Percentiles rank a stretch among this genome's conserved stretches.
Evolutionary conservation across 805 yeast genomes (phyloP).

Genomic region (Debaryomyces tyrocola): DNA sequence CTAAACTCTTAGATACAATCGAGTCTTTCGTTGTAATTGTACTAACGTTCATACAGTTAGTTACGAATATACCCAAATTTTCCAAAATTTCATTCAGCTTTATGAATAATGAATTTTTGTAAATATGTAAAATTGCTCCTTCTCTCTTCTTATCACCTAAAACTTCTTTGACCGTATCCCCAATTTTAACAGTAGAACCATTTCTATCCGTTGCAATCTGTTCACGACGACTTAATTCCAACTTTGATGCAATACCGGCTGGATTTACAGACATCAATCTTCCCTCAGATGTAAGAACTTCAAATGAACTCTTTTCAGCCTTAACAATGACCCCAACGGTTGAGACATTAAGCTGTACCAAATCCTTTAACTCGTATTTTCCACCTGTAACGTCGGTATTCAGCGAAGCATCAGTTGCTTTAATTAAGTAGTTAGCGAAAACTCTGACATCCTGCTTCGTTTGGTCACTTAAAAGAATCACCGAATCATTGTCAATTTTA

Average conservation of each 20-base stretch:
- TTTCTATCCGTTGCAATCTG: constrained; percentile 82
- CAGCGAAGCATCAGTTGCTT: constrained; percentile 81
- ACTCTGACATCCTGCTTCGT: constrained; percentile 87
- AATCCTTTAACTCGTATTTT: constrained; percentile 81
- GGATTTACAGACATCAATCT: constrained; percentile 71
- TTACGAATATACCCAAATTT: constrained; percentile 89
- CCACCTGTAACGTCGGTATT: constrained; percentile 62
- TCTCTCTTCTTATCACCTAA: constrained; percentile 71
- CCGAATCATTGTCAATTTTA: constrained; percentile 76
- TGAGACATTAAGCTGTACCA: constrained; percentile 83
- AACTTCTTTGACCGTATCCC: constrained; percentile 86
- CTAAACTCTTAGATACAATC: constrained; percentile 51
- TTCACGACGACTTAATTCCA: constrained; percentile 62
- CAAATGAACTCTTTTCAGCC: constrained; percentile 84
- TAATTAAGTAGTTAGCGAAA: constrained; percentile 85
- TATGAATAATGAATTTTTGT: constrained; percentile 74
- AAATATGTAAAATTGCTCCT: constrained; percentile 85
- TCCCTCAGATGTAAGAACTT: constrained; percentile 81
- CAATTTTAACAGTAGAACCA: constrained; percentile 83
- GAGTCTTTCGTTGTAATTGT: constrained; percentile 86
- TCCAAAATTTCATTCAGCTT: constrained; percentile 78
- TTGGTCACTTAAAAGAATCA: constrained; percentile 86
- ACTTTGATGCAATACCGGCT: constrained; percentile 76
- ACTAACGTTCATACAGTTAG: constrained; percentile 70
- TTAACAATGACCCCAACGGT: constrained; percentile 86